Evolutionary conservation across 1,284 basidiomycete species (phyloP).

Genomic region (Caloboletus inedulis): DNA sequence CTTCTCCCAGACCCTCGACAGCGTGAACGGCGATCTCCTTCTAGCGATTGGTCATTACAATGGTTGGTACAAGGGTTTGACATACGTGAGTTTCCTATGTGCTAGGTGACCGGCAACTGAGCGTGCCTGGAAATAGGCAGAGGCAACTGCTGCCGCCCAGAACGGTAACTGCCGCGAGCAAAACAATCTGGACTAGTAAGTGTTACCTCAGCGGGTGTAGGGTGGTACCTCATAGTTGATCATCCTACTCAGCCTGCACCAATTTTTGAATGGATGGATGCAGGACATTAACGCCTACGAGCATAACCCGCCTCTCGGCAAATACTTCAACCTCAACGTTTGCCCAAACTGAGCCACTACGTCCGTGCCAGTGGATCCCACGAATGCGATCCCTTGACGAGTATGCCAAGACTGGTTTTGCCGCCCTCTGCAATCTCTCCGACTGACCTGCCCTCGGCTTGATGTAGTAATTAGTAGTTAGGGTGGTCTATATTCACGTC

Average conservation of each 20-base stretch:
- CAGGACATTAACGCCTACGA: slow-evolving; percentile 60
- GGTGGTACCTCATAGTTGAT: background rate
- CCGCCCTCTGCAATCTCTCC: background rate
- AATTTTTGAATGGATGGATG: slow-evolving; percentile 79
- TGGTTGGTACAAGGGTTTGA: slow-evolving; percentile 69
- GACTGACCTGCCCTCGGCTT: background rate
- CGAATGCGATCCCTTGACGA: background rate
- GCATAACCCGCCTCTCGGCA: slow-evolving; percentile 47
- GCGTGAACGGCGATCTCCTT: slow-evolving; percentile 54
- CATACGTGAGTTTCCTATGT: slow-evolving; percentile 43
- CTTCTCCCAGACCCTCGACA: slow-evolving; percentile 53
- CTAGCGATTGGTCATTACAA: slow-evolving; percentile 73
- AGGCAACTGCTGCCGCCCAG: slow-evolving; percentile 58
- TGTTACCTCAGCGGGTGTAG: slow-evolving; percentile 4
- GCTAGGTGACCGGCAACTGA: slow-evolving; percentile 9
- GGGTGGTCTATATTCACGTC: background rate
- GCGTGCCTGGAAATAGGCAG: slow-evolving; percentile 31
- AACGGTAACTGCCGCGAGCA: slow-evolving; percentile 66
- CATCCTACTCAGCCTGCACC: slow-evolving; percentile 54
- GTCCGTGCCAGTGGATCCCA: background rate
- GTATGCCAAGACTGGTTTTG: background rate
- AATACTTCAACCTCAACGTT: slow-evolving; percentile 65
- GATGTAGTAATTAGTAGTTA: background rate
- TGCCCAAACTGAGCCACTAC: slow-evolving; percentile 35
- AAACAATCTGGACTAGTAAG: slow-evolving; percentile 76